phyloP scores from a whole-genome alignment of 1,139 yeast genomes.

The Kodamaea anthophila region DNA sequence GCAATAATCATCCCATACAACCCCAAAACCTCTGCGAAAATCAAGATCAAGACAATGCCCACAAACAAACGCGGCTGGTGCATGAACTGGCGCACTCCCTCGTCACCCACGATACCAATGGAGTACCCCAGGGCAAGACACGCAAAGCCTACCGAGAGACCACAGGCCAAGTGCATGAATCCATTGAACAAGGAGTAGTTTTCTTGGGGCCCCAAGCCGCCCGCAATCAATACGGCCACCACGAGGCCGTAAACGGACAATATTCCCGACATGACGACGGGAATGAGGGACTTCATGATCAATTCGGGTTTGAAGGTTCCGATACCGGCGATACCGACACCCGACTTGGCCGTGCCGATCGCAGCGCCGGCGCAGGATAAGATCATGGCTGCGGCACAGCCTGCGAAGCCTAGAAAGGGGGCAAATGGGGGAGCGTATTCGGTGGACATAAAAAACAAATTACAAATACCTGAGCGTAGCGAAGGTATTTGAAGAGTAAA shows the following conservation, averaged over 20 bases:
- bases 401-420: slow-evolving; percentile 93
- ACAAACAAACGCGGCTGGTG: slow-evolving; percentile 96
- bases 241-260: slow-evolving; percentile 94
- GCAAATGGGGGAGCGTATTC: slow-evolving; percentile 84
- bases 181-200: slow-evolving; percentile 88
- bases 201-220: slow-evolving; percentile 72
- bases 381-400: slow-evolving; percentile 88
- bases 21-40: slow-evolving; percentile 97
- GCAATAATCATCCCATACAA: slow-evolving; percentile 93
- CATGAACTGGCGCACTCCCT: slow-evolving; percentile 94
- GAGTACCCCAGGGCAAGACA: slow-evolving; percentile 98
- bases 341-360: slow-evolving; percentile 96
- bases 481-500: too few species aligned
- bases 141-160: slow-evolving; percentile 90
- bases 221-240: slow-evolving; percentile 92
- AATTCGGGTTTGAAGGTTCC: slow-evolving; percentile 81
- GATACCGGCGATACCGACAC: slow-evolving; percentile 91
- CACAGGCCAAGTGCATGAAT: slow-evolving; percentile 95
- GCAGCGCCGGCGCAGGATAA: slow-evolving; percentile 95
- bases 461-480: too few species aligned
- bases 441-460: slow-evolving; percentile 22
- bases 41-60: slow-evolving; percentile 87
- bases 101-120: slow-evolving; percentile 98
- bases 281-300: slow-evolving; percentile 79
- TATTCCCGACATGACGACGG: slow-evolving; percentile 98